phyloP scores from a whole-genome alignment of 768 basidiomycete species.

The Lyophyllum semitale region DNA sequence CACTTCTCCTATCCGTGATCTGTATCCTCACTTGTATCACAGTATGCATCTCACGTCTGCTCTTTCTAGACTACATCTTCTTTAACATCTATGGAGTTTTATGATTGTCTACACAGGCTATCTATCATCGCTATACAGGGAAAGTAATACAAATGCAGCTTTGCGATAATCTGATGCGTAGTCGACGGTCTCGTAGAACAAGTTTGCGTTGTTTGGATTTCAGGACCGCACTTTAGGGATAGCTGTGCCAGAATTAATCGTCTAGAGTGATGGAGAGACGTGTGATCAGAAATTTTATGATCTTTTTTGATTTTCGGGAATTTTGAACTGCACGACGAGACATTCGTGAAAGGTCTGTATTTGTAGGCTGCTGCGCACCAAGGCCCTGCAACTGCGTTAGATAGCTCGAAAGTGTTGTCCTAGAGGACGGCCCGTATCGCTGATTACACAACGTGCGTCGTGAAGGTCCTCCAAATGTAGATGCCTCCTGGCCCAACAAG shows the following conservation, averaged over 20 bases:
- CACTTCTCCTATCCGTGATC: constrained; percentile 28
- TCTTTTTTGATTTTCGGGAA: no score
- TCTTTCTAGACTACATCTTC: background rate
- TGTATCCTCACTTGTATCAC: background rate
- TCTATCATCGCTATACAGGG: background rate
- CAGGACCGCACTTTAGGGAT: no score
- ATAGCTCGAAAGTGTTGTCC: background rate
- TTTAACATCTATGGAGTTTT: background rate
- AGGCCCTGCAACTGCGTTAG: background rate
- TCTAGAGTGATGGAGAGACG: no score
- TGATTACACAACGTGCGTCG: constrained; percentile 16
- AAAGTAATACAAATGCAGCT: background rate
- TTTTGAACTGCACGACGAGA: no score
- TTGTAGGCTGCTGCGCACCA: no score
- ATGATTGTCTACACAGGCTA: background rate
- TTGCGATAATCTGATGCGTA: no score
- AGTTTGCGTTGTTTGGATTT: no score
- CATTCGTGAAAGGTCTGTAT: no score
- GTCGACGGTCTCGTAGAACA: no score
- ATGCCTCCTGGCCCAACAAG: no score
- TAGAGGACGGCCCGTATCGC: constrained; percentile 10
- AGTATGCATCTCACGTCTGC: background rate
- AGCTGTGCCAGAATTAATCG: no score
- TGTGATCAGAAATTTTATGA: no score
- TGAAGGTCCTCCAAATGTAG: constrained; percentile 21